A percentile compares a stretch with the other conserved stretches of the same genome.
Evolutionary conservation across 805 yeast genomes (phyloP).

Genomic region (Yarrowia phangngaensis): DNA sequence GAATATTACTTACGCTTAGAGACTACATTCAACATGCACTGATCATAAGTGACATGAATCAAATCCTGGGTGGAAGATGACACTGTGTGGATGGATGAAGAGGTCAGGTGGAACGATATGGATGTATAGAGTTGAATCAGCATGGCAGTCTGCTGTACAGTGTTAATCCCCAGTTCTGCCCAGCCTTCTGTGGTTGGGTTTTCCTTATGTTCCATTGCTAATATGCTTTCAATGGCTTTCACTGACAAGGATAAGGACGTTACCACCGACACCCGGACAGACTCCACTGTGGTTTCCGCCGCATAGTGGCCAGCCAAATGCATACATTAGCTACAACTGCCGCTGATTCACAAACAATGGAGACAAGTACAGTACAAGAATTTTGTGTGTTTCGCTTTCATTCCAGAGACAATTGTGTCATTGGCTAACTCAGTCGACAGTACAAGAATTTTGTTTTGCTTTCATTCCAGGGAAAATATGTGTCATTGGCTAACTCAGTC

Average conservation of each 20-base stretch:
- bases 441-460: no score
- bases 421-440: no score
- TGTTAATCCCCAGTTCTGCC: constrained; percentile 32
- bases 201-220: constrained; percentile 36
- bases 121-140: constrained; percentile 36
- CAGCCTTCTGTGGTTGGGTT: constrained; percentile 34
- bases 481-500: no score
- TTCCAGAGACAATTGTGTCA: no score
- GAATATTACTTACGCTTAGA: no score
- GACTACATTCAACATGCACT: no score
- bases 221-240: constrained; percentile 35
- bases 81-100: constrained; percentile 32
- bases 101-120: constrained; percentile 35
- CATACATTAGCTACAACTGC: constrained; percentile 34
- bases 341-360: constrained; percentile 36
- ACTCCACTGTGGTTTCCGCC: constrained; percentile 34
- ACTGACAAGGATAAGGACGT: constrained; percentile 34
- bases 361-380: no score
- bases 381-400: no score
- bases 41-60: constrained; percentile 36
- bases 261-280: constrained; percentile 33
- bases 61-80: constrained; percentile 35
- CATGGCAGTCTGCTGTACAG: constrained; percentile 33
- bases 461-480: no score
- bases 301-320: constrained; percentile 35